Evolutionary conservation across 768 basidiomycete genomes (phyloP), one percentile per base, ranked within the genome.

Genomic region (Jaapia argillacea): DNA sequence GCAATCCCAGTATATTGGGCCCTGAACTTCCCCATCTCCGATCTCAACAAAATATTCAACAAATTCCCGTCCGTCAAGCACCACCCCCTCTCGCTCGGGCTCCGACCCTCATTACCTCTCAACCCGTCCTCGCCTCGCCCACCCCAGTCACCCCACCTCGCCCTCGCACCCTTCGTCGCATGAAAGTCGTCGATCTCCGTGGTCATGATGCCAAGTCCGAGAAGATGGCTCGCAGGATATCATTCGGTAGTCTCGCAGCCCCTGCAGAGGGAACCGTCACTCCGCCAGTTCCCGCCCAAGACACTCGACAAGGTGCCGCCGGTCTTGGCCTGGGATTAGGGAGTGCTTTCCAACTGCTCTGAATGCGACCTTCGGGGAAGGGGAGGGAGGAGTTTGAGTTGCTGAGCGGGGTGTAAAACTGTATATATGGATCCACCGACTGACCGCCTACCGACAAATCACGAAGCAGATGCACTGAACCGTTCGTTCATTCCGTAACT

Each of bases 281-380:
- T n/a, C n/a, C n/a, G n/a, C n/a, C n/a, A n/a, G n/a, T n/a, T n/a
- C n/a, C n/a, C n/a, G n/a, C n/a, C n/a, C n/a, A n/a, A n/a, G n/a
- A n/a, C n/a, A n/a, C n/a, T n/a, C n/a, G n/a, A 16, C 61, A 68
- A 41, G 43, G 51, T 27, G 13, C n/a, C 43, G 58, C 61, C 28
- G 60, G 57, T 4, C 56, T 57, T 13, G 63, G 63, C 24, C 47
- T 58, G 36, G 64, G 64, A 44, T 58, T 88, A 40, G 85, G 74
- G 23, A 86, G 83, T 54, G 85, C 85, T 22, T 85, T 89, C 58
- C 79, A 82, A 51, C 60, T 83, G 59, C 68, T 64, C 12, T 81
- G 51, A 69, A 48, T 23, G 26, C n/a, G n/a, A n/a, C n/a, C n/a
- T n/a, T n/a, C n/a, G n/a, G n/a, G n/a, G n/a, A n/a, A n/a, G n/a